Evolutionary conservation across 441 rosid genomes (phyloP).

Genomic region (Erodium texanum): DNA sequence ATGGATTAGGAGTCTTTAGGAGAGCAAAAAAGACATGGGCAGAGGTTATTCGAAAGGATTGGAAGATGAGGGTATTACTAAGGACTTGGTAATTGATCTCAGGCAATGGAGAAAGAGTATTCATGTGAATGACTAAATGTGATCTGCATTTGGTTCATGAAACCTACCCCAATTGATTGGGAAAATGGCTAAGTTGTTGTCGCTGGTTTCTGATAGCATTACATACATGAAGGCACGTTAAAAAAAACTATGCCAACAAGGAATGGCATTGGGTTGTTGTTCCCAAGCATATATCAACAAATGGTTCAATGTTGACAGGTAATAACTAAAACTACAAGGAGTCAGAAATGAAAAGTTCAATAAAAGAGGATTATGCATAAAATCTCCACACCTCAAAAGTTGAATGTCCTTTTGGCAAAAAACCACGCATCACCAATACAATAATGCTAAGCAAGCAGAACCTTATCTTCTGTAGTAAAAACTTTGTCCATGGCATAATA

Average conservation of each 20-base stretch:
- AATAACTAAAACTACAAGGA: not conserved
- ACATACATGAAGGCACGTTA: not conserved
- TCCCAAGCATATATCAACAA: not conserved
- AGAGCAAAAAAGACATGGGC: too few species aligned
- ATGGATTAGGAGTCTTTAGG: too few species aligned
- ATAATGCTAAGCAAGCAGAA: not conserved
- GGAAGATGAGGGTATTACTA: too few species aligned
- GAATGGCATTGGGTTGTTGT: too few species aligned
- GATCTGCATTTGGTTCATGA: too few species aligned
- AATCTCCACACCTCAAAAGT: not conserved
- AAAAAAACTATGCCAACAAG: too few species aligned
- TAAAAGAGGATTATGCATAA: not conserved
- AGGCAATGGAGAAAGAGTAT: too few species aligned
- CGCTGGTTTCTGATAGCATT: not conserved
- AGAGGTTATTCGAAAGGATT: too few species aligned
- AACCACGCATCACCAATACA: not conserved
- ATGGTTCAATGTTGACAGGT: not conserved
- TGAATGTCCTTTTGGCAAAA: not conserved
- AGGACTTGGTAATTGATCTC: too few species aligned
- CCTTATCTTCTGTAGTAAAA: not conserved
- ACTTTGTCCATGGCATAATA: not conserved
- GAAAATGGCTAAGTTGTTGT: too few species aligned
- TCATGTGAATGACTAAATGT: too few species aligned
- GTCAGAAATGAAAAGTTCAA: not conserved
- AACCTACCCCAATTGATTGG: too few species aligned